Percentiles rank a stretch among this genome's conserved stretches.
phyloP scores from a whole-genome alignment of 352 stramenopile species.

The Phytopythium oedochilum region DNA sequence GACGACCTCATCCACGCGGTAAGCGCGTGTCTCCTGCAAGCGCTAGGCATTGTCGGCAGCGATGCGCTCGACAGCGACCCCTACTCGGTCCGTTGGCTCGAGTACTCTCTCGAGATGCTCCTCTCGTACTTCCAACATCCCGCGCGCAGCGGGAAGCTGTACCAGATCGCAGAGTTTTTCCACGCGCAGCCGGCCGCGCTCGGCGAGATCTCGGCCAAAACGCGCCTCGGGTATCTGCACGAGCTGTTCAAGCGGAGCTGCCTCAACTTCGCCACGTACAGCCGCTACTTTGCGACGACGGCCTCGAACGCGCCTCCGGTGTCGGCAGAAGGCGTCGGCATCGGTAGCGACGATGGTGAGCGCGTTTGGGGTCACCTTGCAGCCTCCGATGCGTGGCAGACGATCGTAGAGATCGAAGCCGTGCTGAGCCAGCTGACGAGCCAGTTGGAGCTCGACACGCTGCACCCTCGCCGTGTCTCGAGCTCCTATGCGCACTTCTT shows the following conservation, averaged over 20 bases:
- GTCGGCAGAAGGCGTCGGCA: background rate
- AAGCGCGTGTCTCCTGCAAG: background rate
- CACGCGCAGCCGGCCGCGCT: background rate
- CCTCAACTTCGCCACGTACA: slow-evolving; percentile 18
- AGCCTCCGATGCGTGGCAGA: slow-evolving; percentile 17
- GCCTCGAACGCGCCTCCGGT: slow-evolving; percentile 10
- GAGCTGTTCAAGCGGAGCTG: slow-evolving; percentile 24
- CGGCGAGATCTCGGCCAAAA: background rate
- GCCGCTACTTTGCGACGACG: slow-evolving; percentile 15
- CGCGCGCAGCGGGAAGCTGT: slow-evolving; percentile 1
- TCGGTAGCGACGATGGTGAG: slow-evolving; percentile 2
- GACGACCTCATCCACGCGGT: slow-evolving; percentile 2
- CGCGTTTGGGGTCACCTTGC: slow-evolving; percentile 19
- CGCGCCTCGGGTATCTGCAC: slow-evolving; percentile 18
- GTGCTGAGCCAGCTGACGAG: slow-evolving; percentile 18
- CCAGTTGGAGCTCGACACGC: slow-evolving; percentile 20
- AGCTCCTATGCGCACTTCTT: slow-evolving; percentile 27
- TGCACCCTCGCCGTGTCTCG: slow-evolving; percentile 9
- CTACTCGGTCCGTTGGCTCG: background rate
- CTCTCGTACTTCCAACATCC: slow-evolving; percentile 1
- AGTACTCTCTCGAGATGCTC: background rate
- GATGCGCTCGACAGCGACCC: background rate
- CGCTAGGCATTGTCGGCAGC: background rate
- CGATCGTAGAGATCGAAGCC: slow-evolving; percentile 26
- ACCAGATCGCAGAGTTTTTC: slow-evolving; percentile 5